These are phyloP conservation scores for Cladorrhinum sp. DNA, from an alignment of 2,329 filamentous ascomycete species.

Conservation along the genomic window DNA sequence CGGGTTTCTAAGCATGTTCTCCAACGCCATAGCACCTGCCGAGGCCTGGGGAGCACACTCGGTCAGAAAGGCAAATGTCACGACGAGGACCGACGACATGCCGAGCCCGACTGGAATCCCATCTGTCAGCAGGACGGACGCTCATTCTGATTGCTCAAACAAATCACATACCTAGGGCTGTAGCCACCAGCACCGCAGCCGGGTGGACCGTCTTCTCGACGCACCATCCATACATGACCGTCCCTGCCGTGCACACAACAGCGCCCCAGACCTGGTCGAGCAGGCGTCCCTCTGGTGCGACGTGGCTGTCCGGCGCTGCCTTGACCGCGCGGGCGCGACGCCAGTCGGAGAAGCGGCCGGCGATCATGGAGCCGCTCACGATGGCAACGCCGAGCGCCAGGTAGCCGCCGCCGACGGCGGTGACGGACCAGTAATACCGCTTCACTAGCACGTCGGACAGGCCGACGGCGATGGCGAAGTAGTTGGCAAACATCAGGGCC, in stretches of 20 bases:
- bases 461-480: conserved; percentile 17
- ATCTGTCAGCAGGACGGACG: too few species aligned
- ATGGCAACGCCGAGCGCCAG: conserved; percentile 16
- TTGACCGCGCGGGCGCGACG: conserved; percentile 9
- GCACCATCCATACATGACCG: conserved; percentile 16
- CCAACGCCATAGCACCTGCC: conserved; percentile 17
- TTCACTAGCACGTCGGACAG: conserved; percentile 8
- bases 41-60: conserved; percentile 18
- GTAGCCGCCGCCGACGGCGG: too few species aligned
- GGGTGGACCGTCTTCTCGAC: conserved; percentile 10
- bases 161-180: conserved; percentile 14
- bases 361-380: conserved; percentile 13
- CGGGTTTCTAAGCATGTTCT: conserved; percentile 17
- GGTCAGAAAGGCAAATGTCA: conserved; percentile 16
- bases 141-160: too few species aligned
- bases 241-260: conserved; percentile 11
- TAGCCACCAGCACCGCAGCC: conserved; percentile 10
- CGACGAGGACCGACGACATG: conserved; percentile 21
- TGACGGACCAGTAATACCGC: conserved; percentile 16
- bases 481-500: conserved; percentile 18
- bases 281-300: conserved; percentile 16
- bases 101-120: conserved; percentile 17
- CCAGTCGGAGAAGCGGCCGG: conserved; percentile 17
- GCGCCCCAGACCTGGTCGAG: conserved; percentile 20
- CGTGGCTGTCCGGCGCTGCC: conserved; percentile 1